A percentile compares a stretch with the other conserved stretches of the same genome.
phyloP scores from a whole-genome alignment of 768 basidiomycete species.

The Lyophyllum atratum region DNA sequence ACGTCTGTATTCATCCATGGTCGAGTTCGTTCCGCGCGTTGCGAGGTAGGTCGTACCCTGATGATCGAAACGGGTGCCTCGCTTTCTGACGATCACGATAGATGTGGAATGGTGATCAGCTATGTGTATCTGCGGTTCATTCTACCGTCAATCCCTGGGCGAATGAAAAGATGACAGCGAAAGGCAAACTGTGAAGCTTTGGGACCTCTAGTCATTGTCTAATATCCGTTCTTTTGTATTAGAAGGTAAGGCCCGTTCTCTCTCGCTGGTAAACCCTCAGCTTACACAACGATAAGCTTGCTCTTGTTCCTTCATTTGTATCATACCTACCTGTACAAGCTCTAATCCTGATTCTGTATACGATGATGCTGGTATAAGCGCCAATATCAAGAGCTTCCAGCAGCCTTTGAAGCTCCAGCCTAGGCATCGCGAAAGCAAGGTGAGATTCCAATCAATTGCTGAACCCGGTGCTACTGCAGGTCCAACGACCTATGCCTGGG shows the following conservation, averaged over 20 bases:
- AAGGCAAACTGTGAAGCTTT: slow-evolving; percentile 9
- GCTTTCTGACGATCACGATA: slow-evolving; percentile 16
- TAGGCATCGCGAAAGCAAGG: no score
- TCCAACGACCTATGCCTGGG: not conserved
- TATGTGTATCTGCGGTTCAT: slow-evolving; percentile 48
- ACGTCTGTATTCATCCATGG: slow-evolving; percentile 44
- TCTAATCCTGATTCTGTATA: not conserved
- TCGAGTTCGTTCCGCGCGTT: slow-evolving; percentile 41
- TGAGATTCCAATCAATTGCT: not conserved
- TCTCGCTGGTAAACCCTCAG: no score
- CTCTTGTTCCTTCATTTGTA: not conserved
- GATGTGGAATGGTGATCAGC: slow-evolving; percentile 43
- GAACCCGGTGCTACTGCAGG: not conserved
- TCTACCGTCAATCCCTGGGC: slow-evolving; percentile 36
- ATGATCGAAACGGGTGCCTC: not conserved
- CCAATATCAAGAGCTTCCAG: not conserved
- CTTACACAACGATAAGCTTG: no score
- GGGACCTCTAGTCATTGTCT: not conserved
- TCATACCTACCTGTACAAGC: not conserved
- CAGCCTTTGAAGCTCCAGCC: no score
- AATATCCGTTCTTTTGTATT: not conserved
- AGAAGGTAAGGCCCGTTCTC: not conserved
- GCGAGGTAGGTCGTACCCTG: slow-evolving; percentile 36
- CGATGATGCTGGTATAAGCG: no score
- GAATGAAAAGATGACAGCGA: slow-evolving; percentile 1